Evolutionary conservation across 305 asterid genomes (phyloP).

Genomic region (Fraxinus sp.): DNA sequence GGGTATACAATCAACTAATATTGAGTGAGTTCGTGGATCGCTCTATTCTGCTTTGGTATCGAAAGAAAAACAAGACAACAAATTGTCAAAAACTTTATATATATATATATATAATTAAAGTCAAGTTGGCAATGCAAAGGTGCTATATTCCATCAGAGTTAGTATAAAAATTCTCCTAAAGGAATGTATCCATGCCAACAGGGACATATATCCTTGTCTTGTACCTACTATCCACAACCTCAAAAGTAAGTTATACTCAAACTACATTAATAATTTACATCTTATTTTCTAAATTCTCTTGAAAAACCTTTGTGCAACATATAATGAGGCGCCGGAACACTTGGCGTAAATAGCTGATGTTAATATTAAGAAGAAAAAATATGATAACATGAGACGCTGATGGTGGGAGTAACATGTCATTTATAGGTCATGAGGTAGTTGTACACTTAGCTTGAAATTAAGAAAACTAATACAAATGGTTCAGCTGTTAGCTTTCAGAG

Average conservation of each 20-base stretch:
- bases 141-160: constrained; percentile 36
- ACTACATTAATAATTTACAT: constrained; percentile 17
- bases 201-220: constrained; percentile 54
- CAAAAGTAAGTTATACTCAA: constrained; percentile 53
- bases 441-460: constrained; percentile 27
- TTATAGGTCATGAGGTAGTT: constrained; percentile 33
- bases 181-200: constrained; percentile 39
- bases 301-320: background rate
- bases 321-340: background rate
- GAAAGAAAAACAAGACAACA: background rate
- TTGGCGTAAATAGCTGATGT: background rate
- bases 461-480: constrained; percentile 37
- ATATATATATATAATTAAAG: background rate
- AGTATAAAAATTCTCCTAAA: constrained; percentile 35
- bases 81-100: background rate
- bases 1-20: background rate
- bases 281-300: constrained; percentile 9
- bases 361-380: background rate
- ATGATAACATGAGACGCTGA: background rate
- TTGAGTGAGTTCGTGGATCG: background rate
- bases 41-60: background rate
- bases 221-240: constrained; percentile 47
- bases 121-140: constrained; percentile 24
- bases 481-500: constrained; percentile 46
- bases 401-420: constrained; percentile 23